A percentile compares a stretch with the other conserved stretches of the same genome.
Conservation (phyloP, 805 yeast species). For the Jamesozyma piceae region DNA sequence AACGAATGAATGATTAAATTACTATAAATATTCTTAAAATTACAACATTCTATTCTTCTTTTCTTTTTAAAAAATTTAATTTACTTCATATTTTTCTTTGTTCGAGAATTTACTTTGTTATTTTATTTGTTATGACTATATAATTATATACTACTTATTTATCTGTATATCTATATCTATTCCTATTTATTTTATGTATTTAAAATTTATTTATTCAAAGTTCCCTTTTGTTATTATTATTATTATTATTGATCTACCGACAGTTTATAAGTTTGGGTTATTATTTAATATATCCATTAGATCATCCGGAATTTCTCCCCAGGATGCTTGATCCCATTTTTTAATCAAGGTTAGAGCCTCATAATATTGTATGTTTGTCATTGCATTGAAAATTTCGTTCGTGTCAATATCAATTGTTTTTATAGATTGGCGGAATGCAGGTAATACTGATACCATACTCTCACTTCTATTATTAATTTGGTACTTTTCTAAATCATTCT, state of each 20-base stretch:
- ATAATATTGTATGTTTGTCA: constrained; percentile 7
- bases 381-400: background rate
- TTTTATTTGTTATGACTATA: constrained; percentile 3
- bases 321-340: constrained; percentile 24
- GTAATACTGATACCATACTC: background rate
- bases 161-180: constrained; percentile 2
- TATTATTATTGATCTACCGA: no score
- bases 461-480: background rate
- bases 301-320: constrained; percentile 33
- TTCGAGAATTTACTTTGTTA: background rate
- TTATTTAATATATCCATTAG: constrained; percentile 11
- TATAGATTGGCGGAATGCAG: background rate
- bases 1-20: background rate
- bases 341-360: constrained; percentile 12
- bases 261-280: constrained; percentile 13
- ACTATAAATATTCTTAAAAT: background rate
- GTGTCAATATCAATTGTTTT: background rate
- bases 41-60: background rate
- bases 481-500: background rate
- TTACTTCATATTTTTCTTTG: background rate
- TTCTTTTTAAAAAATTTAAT: no score
- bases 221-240: background rate
- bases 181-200: background rate
- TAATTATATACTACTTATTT: background rate
- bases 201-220: constrained; percentile 2